Percentiles rank a stretch among this genome's conserved stretches.
phyloP scores from a whole-genome alignment of 1,139 yeast species.

The Yamadazyma aaseri region DNA sequence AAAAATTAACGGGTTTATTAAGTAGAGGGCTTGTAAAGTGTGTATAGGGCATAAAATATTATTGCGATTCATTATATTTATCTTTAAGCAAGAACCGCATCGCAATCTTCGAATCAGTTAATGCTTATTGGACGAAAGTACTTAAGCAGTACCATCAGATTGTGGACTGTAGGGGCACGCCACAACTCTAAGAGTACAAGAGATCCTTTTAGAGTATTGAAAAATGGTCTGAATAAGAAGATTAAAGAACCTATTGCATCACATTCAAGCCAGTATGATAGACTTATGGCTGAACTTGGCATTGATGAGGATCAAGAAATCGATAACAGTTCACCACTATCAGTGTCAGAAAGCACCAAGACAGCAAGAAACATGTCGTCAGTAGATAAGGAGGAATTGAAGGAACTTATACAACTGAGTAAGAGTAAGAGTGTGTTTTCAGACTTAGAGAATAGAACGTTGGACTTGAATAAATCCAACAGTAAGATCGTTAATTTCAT shows the following conservation, averaged over 20 bases:
- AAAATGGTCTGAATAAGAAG: too few relatives aligned
- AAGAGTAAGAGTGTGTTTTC: conserved; percentile 5
- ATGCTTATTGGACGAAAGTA: too few relatives aligned
- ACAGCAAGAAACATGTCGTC: neutral
- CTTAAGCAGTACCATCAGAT: too few relatives aligned
- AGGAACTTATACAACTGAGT: neutral
- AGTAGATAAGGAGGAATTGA: neutral
- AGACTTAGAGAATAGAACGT: conserved; percentile 14
- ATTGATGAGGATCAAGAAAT: neutral
- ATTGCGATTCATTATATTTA: neutral
- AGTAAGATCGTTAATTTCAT: conserved; percentile 17
- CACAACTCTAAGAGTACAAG: too few relatives aligned
- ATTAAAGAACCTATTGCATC: neutral
- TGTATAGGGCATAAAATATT: too few relatives aligned
- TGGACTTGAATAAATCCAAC: conserved; percentile 11
- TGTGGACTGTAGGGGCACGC: too few relatives aligned
- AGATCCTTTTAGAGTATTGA: neutral
- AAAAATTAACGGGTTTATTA: neutral
- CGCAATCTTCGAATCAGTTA: too few relatives aligned
- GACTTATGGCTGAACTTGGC: neutral
- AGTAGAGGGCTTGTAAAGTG: neutral
- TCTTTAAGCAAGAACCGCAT: neutral
- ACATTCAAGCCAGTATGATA: neutral
- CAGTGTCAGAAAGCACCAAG: neutral
- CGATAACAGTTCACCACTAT: neutral